Conservation (phyloP, 2,329 filamentous ascomycete genomes). For the Penicillium aurantiogriseum region DNA sequence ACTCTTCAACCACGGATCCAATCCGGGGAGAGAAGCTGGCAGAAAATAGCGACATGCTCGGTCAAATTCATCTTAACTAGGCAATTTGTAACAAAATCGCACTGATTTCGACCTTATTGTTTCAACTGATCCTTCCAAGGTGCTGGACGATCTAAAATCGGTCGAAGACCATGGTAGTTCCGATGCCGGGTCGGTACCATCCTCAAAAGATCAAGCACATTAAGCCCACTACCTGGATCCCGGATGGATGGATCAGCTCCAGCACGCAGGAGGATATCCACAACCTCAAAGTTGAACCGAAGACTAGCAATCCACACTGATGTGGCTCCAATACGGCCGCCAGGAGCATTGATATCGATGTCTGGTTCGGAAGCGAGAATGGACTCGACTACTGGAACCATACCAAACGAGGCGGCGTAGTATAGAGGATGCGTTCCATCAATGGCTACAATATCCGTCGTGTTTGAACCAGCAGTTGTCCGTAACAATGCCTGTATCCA, state of each 20-base stretch:
- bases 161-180: slow-evolving; percentile 7
- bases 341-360: slow-evolving; percentile 20
- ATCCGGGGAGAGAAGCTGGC: neutral
- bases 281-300: slow-evolving; percentile 16
- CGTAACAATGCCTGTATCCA: slow-evolving; percentile 18
- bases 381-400: slow-evolving; percentile 17
- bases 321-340: slow-evolving; percentile 18
- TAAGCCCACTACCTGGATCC: slow-evolving; percentile 13
- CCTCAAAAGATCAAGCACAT: slow-evolving; percentile 10
- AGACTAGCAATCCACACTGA: slow-evolving; percentile 19
- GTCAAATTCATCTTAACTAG: neutral
- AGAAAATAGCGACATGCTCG: neutral
- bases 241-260: slow-evolving; percentile 21
- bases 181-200: neutral
- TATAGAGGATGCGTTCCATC: slow-evolving; percentile 20
- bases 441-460: slow-evolving; percentile 1
- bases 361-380: slow-evolving; percentile 16
- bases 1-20: neutral
- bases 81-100: too few relatives aligned
- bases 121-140: slow-evolving; percentile 2
- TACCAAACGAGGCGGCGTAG: slow-evolving; percentile 22
- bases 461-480: neutral
- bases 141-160: slow-evolving; percentile 7
- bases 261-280: slow-evolving; percentile 16
- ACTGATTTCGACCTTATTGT: neutral